Evolutionary conservation across 495 filamentous ascomycete genomes (phyloP).

Genomic region (Aspergillus heteromorphus): DNA sequence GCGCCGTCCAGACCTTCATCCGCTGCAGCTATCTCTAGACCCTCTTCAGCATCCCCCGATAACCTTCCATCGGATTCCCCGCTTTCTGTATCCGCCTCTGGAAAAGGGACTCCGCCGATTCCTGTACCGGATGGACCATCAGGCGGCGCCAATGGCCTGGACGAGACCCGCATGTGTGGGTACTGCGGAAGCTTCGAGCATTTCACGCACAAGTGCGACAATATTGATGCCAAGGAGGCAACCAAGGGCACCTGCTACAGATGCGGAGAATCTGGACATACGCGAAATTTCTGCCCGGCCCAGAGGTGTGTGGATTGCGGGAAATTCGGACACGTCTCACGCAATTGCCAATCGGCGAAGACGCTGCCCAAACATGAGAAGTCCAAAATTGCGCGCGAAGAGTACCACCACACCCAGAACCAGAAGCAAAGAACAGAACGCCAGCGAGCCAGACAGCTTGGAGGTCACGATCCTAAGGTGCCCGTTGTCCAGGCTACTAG

Average conservation of each 20-base stretch:
- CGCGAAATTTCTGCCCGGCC: slow-evolving; percentile 29
- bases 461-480: slow-evolving; percentile 42
- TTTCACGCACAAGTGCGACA: slow-evolving; percentile 45
- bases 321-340: slow-evolving; percentile 35
- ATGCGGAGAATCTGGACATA: slow-evolving; percentile 40
- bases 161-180: slow-evolving; percentile 37
- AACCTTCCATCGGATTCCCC: slow-evolving; percentile 23
- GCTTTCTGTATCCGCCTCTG: slow-evolving; percentile 23
- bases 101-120: slow-evolving; percentile 20
- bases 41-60: slow-evolving; percentile 21
- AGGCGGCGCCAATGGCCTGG: slow-evolving; percentile 42
- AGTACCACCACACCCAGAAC: slow-evolving; percentile 25
- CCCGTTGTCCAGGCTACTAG: slow-evolving; percentile 37
- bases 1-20: slow-evolving; percentile 15
- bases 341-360: slow-evolving; percentile 28
- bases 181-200: slow-evolving; percentile 46
- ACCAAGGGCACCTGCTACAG: slow-evolving; percentile 39
- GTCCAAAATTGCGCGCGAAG: slow-evolving; percentile 25
- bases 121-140: slow-evolving; percentile 33
- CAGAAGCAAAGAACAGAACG: slow-evolving; percentile 32
- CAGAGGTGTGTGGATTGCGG: slow-evolving; percentile 46
- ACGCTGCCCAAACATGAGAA: slow-evolving; percentile 33
- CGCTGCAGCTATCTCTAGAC: slow-evolving; percentile 18
- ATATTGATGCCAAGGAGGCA: slow-evolving; percentile 32
- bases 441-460: slow-evolving; percentile 38